A percentile compares a stretch with the other conserved stretches of the same genome.
phyloP scores from a whole-genome alignment of 2,329 filamentous ascomycete genomes.

The Fusarium guadeloupense region DNA sequence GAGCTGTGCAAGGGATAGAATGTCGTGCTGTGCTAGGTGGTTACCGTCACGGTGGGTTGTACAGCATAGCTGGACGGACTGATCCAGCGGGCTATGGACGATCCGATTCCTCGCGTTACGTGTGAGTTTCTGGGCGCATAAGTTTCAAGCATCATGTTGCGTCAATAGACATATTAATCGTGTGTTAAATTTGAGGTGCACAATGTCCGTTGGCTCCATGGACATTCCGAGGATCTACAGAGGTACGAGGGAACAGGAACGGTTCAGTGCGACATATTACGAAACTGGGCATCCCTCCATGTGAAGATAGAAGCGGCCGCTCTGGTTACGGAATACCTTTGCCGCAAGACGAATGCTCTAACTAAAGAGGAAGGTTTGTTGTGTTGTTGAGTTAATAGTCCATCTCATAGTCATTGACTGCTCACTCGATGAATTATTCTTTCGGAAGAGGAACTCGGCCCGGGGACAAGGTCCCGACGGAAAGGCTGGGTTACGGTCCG shows the following conservation, averaged over 20 bases:
- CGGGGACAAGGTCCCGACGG: slow-evolving; percentile 27
- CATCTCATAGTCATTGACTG: not conserved
- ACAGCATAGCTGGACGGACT: slow-evolving; percentile 15
- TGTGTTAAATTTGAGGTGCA: not conserved
- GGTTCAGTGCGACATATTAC: slow-evolving; percentile 5
- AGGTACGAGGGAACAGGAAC: not conserved
- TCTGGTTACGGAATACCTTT: not conserved
- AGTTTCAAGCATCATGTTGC: not conserved
- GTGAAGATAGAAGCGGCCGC: not conserved
- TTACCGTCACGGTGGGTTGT: slow-evolving; percentile 9
- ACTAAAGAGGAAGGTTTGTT: slow-evolving; percentile 13
- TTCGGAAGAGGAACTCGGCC: slow-evolving; percentile 21
- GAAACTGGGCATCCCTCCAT: not conserved
- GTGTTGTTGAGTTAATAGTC: slow-evolving; percentile 3
- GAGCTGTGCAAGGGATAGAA: slow-evolving; percentile 8
- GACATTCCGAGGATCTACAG: slow-evolving; percentile 10
- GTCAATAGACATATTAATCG: not conserved
- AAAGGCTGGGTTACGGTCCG: slow-evolving; percentile 6
- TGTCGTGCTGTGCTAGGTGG: slow-evolving; percentile 2
- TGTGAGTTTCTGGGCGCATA: slow-evolving; percentile 4
- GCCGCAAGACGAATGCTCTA: not conserved
- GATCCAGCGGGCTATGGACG: slow-evolving; percentile 20
- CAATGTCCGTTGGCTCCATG: not conserved
- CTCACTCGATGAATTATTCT: not conserved
- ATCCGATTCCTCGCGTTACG: slow-evolving; percentile 20